Evolutionary conservation across 208 protist species (phyloP), one percentile per base, ranked within the genome.

Genomic region (Acanthamoeba royreba): DNA sequence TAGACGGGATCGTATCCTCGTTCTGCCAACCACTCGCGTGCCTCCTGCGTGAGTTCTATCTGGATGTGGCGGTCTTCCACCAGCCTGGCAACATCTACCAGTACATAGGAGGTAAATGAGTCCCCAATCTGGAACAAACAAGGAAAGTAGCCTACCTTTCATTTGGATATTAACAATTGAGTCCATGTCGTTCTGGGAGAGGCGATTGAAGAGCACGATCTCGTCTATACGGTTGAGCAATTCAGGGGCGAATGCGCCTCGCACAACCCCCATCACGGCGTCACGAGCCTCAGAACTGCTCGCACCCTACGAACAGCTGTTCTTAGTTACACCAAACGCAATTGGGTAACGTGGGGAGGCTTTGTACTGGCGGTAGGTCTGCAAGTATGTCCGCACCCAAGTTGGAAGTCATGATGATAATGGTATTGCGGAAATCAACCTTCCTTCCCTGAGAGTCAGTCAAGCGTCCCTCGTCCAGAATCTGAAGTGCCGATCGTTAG

Each of bases 201-300:
- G 97, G 42, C 97, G 97, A 94, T 98, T 98, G 96, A 99, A 99
- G 69, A 99, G 96, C 22, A 99, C 94, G 40, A 99, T 99, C 90
- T 99, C 98, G 95, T 99, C 99, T 2, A 99, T 94, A 38, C 99
- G 98, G 97, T 99, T 99, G 53, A 99, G 97, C 92, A 99, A 99
- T 96, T 99, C 99, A 9, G 99, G 99, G 5, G 97, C 92, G 96
- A 99, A 99, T 66, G 98, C 96, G 93, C 97, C 94, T 22, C 96
- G 95, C 28, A 99, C 97, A 74, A 97, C 95, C 31, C 94, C 86
- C 96, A 99, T 98, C 33, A 99, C 98, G 45, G 96, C 33, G 19
- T 96, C 95, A 15, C 95, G 66, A 4, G 92, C 85, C 63, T 49
- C 92, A 3, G 31, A 81, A 49, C 35, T 31, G 63, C 33, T 40